Conservation (phyloP, 306 rosid species). For the Arachis stenosperma region DNA sequence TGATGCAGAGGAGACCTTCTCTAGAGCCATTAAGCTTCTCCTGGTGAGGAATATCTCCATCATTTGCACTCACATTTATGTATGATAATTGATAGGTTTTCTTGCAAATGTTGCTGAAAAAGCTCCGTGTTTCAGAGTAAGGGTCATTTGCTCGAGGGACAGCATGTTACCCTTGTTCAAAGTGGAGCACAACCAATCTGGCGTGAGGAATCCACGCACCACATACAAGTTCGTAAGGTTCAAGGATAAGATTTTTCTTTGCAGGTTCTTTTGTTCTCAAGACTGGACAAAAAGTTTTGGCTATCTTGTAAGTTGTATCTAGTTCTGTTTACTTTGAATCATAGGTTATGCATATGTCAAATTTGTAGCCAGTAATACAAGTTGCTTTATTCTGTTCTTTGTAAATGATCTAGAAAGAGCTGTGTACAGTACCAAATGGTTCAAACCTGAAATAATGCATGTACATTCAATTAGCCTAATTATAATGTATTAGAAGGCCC, state of each 20-base stretch:
- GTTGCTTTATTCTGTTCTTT: constrained; percentile 17
- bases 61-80: background rate
- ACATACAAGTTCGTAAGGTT: constrained; percentile 89
- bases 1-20: constrained; percentile 88
- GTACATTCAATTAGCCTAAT: background rate
- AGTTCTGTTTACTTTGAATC: constrained; percentile 14
- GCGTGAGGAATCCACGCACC: constrained; percentile 89
- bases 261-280: constrained; percentile 27
- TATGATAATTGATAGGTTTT: constrained; percentile 27
- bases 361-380: constrained; percentile 8
- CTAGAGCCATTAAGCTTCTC: constrained; percentile 75
- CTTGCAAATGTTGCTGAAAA: constrained; percentile 22
- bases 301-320: background rate
- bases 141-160: constrained; percentile 69
- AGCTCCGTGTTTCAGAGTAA: constrained; percentile 56
- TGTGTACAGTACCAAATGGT: background rate
- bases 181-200: constrained; percentile 97
- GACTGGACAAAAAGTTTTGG: background rate
- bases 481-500: background rate
- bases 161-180: constrained; percentile 86
- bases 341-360: constrained; percentile 30
- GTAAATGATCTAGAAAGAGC: constrained; percentile 12
- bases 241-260: constrained; percentile 51
- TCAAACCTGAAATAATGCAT: background rate
- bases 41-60: constrained; percentile 59